These are phyloP conservation scores for Pseudovirgaria hyperparasitica DNA, from an alignment of 2,329 filamentous ascomycete genomes.

Conservation along the genomic window DNA sequence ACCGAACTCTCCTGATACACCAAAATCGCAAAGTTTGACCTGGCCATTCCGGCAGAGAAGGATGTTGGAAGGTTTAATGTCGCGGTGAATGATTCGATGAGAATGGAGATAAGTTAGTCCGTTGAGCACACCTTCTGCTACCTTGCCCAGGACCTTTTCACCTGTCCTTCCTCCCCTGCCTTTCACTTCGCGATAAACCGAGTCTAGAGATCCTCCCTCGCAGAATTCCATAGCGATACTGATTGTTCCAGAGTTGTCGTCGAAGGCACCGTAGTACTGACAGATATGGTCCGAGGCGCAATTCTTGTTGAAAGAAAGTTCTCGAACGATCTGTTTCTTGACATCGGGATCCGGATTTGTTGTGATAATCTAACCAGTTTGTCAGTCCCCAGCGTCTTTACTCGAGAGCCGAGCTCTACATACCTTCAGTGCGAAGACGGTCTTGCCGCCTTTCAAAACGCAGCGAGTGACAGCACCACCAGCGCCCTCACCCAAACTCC, in stretches of 20 bases:
- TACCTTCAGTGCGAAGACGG: constrained; percentile 92
- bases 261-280: constrained; percentile 93
- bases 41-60: constrained; percentile 76
- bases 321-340: constrained; percentile 95
- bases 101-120: constrained; percentile 91
- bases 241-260: constrained; percentile 90
- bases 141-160: constrained; percentile 93
- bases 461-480: constrained; percentile 91
- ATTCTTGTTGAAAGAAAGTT: constrained; percentile 95
- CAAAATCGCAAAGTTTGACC: constrained; percentile 97
- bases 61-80: constrained; percentile 98
- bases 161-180: constrained; percentile 87
- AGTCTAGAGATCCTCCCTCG: constrained; percentile 89
- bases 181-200: constrained; percentile 95
- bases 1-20: constrained; percentile 93
- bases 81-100: constrained; percentile 94
- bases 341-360: constrained; percentile 96
- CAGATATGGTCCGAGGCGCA: constrained; percentile 95
- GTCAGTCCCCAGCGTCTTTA: too few relatives aligned
- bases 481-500: constrained; percentile 84
- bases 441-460: constrained; percentile 80
- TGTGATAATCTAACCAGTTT: constrained; percentile 98
- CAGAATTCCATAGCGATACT: constrained; percentile 99
- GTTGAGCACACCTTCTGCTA: constrained; percentile 86
- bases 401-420: too few relatives aligned